These are phyloP conservation scores for Cryptococcus sp. DNA, from an alignment of 1,284 basidiomycete species.

Conservation along the genomic window DNA sequence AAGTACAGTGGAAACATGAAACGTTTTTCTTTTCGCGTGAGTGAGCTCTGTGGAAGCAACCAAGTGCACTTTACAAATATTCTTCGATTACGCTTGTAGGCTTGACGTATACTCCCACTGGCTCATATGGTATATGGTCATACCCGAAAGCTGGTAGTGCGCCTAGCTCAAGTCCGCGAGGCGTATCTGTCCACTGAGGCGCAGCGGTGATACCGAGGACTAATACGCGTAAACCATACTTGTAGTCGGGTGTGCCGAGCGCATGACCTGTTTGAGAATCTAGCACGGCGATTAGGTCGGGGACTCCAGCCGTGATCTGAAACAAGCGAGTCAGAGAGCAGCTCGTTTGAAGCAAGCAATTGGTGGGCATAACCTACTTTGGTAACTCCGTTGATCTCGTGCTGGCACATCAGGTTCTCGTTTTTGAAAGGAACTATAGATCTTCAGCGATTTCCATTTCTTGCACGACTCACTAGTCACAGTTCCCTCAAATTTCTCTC, in stretches of 20 bases:
- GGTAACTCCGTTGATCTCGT: conserved; percentile 48
- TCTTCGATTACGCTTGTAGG: conserved; percentile 50
- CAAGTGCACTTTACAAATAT: conserved; percentile 12
- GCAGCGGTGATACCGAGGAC: conserved; percentile 62
- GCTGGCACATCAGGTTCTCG: conserved; percentile 60
- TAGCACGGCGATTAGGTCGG: conserved; percentile 62
- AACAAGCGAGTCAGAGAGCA: conserved; percentile 2
- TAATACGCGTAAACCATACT: conserved; percentile 61
- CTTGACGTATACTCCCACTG: conserved; percentile 45
- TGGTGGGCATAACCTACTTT: conserved; percentile 25
- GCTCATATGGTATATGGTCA: conserved; percentile 38
- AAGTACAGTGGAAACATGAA: too few relatives aligned
- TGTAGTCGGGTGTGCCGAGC: conserved; percentile 60
- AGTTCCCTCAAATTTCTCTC: conserved; percentile 22
- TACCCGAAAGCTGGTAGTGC: conserved; percentile 33
- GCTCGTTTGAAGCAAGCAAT: neutral
- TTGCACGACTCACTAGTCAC: conserved; percentile 25
- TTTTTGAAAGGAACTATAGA: conserved; percentile 61
- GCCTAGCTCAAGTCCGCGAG: conserved; percentile 56
- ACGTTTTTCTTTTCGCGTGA: too few relatives aligned
- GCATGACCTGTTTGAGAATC: conserved; percentile 61
- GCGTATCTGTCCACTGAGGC: conserved; percentile 61
- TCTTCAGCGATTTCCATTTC: neutral
- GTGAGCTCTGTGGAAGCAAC: too few relatives aligned
- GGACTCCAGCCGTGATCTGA: conserved; percentile 58